Evolutionary conservation across 2,329 filamentous ascomycete species (phyloP).

Genomic region (Botrytis pseudocinerea): DNA sequence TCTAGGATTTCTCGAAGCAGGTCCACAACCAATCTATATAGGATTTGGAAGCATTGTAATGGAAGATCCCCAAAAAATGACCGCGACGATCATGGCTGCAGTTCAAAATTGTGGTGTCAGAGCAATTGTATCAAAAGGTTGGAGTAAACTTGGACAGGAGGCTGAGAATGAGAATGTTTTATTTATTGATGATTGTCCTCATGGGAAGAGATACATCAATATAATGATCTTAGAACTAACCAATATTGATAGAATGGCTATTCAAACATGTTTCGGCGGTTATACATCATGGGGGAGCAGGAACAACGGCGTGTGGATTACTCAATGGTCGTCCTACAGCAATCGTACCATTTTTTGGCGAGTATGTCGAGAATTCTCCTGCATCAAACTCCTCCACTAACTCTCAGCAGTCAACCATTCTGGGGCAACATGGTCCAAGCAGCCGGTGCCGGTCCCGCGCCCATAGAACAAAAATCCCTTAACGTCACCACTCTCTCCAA

Average conservation of each 20-base stretch:
- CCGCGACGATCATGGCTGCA: conserved; percentile 68
- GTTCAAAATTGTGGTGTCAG: conserved; percentile 64
- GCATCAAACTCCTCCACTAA: neutral
- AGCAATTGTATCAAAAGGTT: conserved; percentile 72
- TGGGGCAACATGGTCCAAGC: conserved; percentile 71
- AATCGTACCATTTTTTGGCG: conserved; percentile 69
- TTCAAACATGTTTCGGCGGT: conserved; percentile 58
- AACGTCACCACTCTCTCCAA: conserved; percentile 63
- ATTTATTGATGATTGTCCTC: conserved; percentile 71
- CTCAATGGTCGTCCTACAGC: conserved; percentile 71
- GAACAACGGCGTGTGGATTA: conserved; percentile 67
- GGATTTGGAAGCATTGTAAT: conserved; percentile 77
- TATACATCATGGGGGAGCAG: conserved; percentile 16
- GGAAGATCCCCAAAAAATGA: conserved; percentile 67
- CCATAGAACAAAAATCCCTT: conserved; percentile 68
- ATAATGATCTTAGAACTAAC: too few species aligned
- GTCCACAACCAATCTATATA: conserved; percentile 67
- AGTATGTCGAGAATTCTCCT: conserved; percentile 39
- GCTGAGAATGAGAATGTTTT: conserved; percentile 60
- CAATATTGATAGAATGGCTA: conserved; percentile 56
- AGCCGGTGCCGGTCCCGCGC: conserved; percentile 63
- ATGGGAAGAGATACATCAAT: conserved; percentile 45
- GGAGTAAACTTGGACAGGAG: conserved; percentile 67
- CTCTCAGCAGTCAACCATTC: conserved; percentile 57
- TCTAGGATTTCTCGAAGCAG: conserved; percentile 54